Conservation (phyloP, 1,139 yeast genomes). For the Debaryomyces sp. region DNA sequence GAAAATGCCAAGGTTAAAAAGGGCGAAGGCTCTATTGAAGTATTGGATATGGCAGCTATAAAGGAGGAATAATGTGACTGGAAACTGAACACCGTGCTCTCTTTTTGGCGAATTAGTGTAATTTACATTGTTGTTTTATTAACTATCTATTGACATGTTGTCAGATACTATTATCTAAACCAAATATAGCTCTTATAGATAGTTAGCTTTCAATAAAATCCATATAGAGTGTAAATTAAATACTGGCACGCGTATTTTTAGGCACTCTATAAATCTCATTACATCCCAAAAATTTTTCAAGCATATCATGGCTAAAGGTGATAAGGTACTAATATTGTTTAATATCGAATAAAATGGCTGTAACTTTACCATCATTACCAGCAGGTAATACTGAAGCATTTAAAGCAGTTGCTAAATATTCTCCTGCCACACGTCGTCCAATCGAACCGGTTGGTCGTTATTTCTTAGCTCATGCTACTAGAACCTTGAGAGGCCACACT, state of each 20-base stretch:
- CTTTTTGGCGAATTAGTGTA: neutral
- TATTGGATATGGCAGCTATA: constrained; percentile 86
- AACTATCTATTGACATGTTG: neutral
- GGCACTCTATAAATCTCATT: constrained; percentile 10
- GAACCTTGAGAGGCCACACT: constrained; percentile 95
- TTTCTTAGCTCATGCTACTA: constrained; percentile 95
- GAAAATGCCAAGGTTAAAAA: constrained; percentile 48
- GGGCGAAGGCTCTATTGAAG: constrained; percentile 74
- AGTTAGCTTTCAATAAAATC: neutral
- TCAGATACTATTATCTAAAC: neutral
- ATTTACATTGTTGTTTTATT: neutral
- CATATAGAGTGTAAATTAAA: constrained; percentile 2
- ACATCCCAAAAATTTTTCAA: constrained; percentile 24
- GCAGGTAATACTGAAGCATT: constrained; percentile 53
- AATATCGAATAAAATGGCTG: constrained; percentile 25
- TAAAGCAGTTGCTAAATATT: constrained; percentile 52
- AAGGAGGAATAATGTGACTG: constrained; percentile 42
- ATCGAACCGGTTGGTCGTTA: constrained; percentile 97
- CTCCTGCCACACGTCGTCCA: constrained; percentile 79
- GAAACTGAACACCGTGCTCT: neutral
- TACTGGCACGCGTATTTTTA: constrained; percentile 5
- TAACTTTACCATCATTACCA: constrained; percentile 45
- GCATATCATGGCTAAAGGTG: neutral
- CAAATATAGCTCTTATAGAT: neutral
- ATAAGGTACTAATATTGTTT: constrained; percentile 5